Evolutionary conservation across 2,329 filamentous ascomycete species (phyloP), one percentile per base, ranked within the genome.

Genomic region (Camillea tinctor): DNA sequence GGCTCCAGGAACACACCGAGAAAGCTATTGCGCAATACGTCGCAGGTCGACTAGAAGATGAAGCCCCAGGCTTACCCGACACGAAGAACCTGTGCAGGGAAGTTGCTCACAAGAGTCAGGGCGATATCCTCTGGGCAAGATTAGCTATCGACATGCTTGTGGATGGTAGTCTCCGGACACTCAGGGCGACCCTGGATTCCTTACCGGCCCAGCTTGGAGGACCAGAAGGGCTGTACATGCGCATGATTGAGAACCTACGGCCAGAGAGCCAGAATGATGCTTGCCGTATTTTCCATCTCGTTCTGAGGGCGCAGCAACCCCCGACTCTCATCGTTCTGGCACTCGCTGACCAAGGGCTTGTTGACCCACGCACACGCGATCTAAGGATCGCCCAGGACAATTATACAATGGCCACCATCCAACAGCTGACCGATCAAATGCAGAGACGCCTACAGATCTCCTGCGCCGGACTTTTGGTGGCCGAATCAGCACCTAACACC

Each of bases 151-250:
- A 73, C 40, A 72, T 73, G 69, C 61, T 73, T 7, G 61, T 72
- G 23, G 69, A 71, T 22, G 69, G 68, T 23, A 70, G 69, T n/a
- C 65, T 73, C 23, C 67, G 68, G 24, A 70, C 63, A 0, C 52
- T 74, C 13, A 64, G 69, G 52, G 48, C 60, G 5, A 72, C 69
- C 3, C 56, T 74, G 23, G 65, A 73, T 56, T 71, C 70, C 1
- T 57, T 74, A 17, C 72, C 72, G 3, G 57, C 66, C 5, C 68
- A 68, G 7, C 71, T 74, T 2, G 71, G 71, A 17, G 72, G 72
- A 5, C 60, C 66, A 0, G 69, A 73, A 19, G 72, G 72, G 8
- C 63, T 74, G 5, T 74, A 74, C 48, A 73, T 73, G 70, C 67
- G 66, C n/a, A 73, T 74, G 64, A 64, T 74, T 3, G 62, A 72